A percentile compares a stretch with the other conserved stretches of the same genome.
Evolutionary conservation across 2,329 filamentous ascomycete species (phyloP).

Genomic region (Cladophialophora yegresii): DNA sequence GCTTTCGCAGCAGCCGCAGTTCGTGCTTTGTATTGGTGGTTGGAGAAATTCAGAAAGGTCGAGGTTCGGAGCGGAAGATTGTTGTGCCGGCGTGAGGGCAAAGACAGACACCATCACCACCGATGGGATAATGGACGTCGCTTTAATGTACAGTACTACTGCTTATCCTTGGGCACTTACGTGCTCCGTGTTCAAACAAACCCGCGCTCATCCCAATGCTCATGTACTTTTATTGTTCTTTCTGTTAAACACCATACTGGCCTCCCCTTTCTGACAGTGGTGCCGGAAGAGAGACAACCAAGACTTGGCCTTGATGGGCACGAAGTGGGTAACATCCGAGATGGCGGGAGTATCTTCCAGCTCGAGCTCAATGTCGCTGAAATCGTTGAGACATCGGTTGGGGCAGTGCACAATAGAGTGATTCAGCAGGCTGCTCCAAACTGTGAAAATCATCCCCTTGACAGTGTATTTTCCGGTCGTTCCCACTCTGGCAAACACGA

Average conservation of each 20-base stretch:
- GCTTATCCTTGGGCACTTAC: too few relatives aligned
- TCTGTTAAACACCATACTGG: too few relatives aligned
- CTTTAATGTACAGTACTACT: too few relatives aligned
- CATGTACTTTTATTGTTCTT: too few relatives aligned
- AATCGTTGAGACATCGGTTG: neutral
- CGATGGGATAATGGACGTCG: too few relatives aligned
- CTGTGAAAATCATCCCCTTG: too few relatives aligned
- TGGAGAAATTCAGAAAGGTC: slow-evolving; percentile 3
- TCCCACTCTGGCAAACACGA: too few relatives aligned
- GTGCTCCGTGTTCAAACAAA: too few relatives aligned
- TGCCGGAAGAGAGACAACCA: neutral
- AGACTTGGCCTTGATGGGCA: neutral
- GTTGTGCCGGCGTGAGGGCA: neutral
- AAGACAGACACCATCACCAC: too few relatives aligned
- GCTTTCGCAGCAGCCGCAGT: too few relatives aligned
- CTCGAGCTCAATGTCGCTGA: neutral
- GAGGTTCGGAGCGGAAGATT: neutral
- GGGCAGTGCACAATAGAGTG: neutral
- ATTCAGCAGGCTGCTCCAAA: neutral
- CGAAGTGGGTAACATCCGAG: neutral
- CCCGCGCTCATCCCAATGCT: too few relatives aligned
- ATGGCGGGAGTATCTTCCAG: neutral
- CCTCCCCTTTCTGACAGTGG: neutral
- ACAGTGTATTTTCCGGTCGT: too few relatives aligned
- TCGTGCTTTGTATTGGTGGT: neutral